Evolutionary conservation across 495 filamentous ascomycete species (phyloP).

Genomic region (Xylaria grammica): DNA sequence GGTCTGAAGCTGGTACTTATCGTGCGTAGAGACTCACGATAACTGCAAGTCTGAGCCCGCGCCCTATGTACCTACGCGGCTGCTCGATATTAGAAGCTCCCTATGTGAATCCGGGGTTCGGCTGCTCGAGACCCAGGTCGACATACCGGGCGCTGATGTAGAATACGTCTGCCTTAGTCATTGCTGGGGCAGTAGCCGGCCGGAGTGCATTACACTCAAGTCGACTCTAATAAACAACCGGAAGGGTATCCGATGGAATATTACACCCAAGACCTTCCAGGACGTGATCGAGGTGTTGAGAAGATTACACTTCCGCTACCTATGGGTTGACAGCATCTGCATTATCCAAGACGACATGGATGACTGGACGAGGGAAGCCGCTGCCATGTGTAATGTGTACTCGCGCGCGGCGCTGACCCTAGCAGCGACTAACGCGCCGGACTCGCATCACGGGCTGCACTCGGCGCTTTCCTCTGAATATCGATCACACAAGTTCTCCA

Average conservation of each 20-base stretch:
- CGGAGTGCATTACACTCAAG: conserved; percentile 22
- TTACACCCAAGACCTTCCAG: conserved; percentile 31
- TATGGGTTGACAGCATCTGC: conserved; percentile 46
- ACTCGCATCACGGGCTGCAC: neutral
- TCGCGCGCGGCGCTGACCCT: conserved; percentile 2
- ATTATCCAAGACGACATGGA: conserved; percentile 31
- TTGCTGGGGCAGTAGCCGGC: conserved; percentile 16
- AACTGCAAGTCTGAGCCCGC: neutral
- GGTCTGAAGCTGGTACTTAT: neutral
- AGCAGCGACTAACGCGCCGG: neutral
- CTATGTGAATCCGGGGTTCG: neutral
- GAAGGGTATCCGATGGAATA: conserved; percentile 15
- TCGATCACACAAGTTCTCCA: neutral
- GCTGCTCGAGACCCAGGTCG: neutral
- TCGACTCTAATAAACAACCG: conserved; percentile 20
- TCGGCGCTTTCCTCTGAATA: neutral
- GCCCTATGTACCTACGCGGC: neutral
- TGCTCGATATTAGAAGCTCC: neutral
- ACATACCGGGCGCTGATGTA: neutral
- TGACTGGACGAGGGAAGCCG: conserved; percentile 35
- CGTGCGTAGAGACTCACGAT: neutral
- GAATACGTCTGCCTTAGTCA: conserved; percentile 23
- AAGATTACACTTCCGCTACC: conserved; percentile 30
- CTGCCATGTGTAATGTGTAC: conserved; percentile 35
- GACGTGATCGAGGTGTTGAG: conserved; percentile 38